A percentile compares a stretch with the other conserved stretches of the same genome.
Conservation (phyloP, 1,284 basidiomycete species). For the Binderoboletus segoi region DNA sequence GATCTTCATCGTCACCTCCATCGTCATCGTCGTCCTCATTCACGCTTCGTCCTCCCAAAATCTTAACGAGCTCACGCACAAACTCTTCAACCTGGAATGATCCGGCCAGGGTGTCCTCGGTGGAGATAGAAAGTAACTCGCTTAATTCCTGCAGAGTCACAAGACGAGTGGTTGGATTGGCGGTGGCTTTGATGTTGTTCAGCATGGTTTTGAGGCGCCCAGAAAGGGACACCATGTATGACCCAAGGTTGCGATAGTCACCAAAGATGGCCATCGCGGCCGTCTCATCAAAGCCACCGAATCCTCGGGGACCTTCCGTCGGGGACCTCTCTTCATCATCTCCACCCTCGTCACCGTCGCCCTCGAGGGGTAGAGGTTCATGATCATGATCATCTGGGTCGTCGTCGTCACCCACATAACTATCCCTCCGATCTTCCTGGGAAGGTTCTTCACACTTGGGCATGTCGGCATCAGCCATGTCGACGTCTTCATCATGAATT, state of each 20-base stretch:
- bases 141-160: constrained; percentile 93
- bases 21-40: constrained; percentile 70
- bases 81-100: constrained; percentile 94
- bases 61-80: constrained; percentile 90
- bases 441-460: constrained; percentile 61
- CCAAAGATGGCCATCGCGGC: constrained; percentile 82
- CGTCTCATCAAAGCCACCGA: constrained; percentile 70
- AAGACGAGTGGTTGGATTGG: constrained; percentile 80
- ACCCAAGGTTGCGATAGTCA: constrained; percentile 83
- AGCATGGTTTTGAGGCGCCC: constrained; percentile 88
- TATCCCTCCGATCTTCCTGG: constrained; percentile 47
- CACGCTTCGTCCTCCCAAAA: constrained; percentile 82
- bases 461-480: constrained; percentile 69
- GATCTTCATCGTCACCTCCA: constrained; percentile 59
- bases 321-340: constrained; percentile 40
- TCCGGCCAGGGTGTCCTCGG: constrained; percentile 94
- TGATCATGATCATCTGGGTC: constrained; percentile 52
- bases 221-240: constrained; percentile 88
- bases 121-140: constrained; percentile 94
- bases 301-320: constrained; percentile 42
- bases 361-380: constrained; percentile 40
- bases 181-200: constrained; percentile 83
- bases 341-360: constrained; percentile 44
- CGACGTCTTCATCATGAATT: constrained; percentile 67
- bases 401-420: constrained; percentile 45